Evolutionary conservation across 352 stramenopile species (phyloP).

Genomic region (Globisporangium apiculatum): DNA sequence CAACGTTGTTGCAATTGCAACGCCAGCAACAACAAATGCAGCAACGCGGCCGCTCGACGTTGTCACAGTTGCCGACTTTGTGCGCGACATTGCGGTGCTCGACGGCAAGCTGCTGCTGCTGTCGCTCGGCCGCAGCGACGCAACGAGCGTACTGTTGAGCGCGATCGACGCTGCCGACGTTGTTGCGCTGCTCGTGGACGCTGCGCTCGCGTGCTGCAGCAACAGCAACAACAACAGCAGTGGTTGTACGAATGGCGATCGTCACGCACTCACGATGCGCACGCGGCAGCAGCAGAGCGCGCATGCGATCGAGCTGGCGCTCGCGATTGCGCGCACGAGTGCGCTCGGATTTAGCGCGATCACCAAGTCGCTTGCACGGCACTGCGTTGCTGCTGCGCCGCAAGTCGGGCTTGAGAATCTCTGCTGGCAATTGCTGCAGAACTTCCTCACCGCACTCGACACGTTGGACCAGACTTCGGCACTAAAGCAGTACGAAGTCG

Average conservation of each 20-base stretch:
- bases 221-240: not conserved
- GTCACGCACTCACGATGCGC: slow-evolving; percentile 16
- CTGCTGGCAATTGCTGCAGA: slow-evolving; percentile 50
- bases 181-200: slow-evolving; percentile 47
- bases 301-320: slow-evolving; percentile 40
- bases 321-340: slow-evolving; percentile 35
- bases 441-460: slow-evolving; percentile 30
- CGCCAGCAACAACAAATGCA: not conserved
- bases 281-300: slow-evolving; percentile 43
- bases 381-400: slow-evolving; percentile 49
- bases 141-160: slow-evolving; percentile 44
- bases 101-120: slow-evolving; percentile 60
- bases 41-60: slow-evolving; percentile 31
- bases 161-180: slow-evolving; percentile 55
- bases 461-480: slow-evolving; percentile 14
- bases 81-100: slow-evolving; percentile 44
- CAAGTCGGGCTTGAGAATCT: slow-evolving; percentile 27
- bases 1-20: not conserved
- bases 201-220: slow-evolving; percentile 12
- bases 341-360: slow-evolving; percentile 23
- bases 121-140: slow-evolving; percentile 28
- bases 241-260: not conserved
- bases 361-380: slow-evolving; percentile 59
- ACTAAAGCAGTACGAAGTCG: slow-evolving; percentile 40
- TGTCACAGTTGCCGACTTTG: slow-evolving; percentile 55